phyloP scores from a whole-genome alignment of 1,139 yeast genomes.

The Suhomyces yuchorum region DNA sequence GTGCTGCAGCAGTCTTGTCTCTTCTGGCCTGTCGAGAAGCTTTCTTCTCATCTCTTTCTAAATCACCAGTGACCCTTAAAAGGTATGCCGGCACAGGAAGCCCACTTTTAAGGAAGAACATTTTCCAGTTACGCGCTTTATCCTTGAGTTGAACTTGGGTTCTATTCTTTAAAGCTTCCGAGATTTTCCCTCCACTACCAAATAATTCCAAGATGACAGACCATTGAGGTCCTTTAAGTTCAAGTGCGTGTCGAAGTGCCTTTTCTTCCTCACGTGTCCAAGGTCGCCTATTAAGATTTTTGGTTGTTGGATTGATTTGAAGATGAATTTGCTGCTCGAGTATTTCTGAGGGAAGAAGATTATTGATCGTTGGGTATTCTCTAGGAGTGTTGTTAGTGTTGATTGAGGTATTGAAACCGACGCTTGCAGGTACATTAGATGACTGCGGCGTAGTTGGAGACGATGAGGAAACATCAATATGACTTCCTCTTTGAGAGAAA shows the following conservation, averaged over 20 bases:
- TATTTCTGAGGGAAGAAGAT: conserved; percentile 50
- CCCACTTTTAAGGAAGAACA: conserved; percentile 73
- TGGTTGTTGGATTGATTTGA: conserved; percentile 35
- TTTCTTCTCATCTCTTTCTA: conserved; percentile 55
- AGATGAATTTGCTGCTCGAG: conserved; percentile 49
- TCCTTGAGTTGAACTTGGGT: conserved; percentile 91
- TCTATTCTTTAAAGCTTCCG: conserved; percentile 82
- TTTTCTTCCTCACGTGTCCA: conserved; percentile 92
- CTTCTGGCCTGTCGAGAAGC: conserved; percentile 27
- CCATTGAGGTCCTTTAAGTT: conserved; percentile 91
- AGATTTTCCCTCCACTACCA: conserved; percentile 89
- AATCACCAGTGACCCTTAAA: conserved; percentile 82
- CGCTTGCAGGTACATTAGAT: neutral
- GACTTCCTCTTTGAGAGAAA: neutral
- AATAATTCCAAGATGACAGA: conserved; percentile 80
- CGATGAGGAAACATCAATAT: neutral
- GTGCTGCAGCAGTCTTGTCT: conserved; percentile 48
- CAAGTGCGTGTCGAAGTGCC: conserved; percentile 79
- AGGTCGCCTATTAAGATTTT: conserved; percentile 53
- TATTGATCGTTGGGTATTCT: conserved; percentile 19
- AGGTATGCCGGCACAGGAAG: conserved; percentile 77
- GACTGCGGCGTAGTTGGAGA: neutral
- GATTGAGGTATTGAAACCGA: neutral
- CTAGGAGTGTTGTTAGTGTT: neutral
- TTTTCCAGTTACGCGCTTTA: conserved; percentile 93